Conservation (phyloP, 495 filamentous ascomycete species). For the Aspergillus hancockii region DNA sequence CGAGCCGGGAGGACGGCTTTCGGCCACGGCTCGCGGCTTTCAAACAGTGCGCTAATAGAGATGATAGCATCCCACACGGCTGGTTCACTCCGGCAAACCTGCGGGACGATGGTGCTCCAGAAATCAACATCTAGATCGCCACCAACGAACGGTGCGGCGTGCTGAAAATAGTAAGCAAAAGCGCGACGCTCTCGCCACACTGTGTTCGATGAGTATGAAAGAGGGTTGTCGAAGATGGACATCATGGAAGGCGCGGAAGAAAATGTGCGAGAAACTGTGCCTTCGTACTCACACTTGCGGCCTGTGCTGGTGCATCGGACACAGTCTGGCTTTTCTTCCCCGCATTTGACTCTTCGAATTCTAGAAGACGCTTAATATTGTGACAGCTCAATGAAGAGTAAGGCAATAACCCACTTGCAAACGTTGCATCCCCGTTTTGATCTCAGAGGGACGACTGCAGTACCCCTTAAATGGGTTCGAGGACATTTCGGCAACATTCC, state of each 20-base stretch:
- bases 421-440: constrained; percentile 41
- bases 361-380: constrained; percentile 20
- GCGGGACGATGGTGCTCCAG: constrained; percentile 57
- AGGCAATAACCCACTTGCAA: constrained; percentile 34
- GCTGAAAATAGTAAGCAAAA: constrained; percentile 43
- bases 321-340: constrained; percentile 53
- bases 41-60: constrained; percentile 56
- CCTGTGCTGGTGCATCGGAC: constrained; percentile 50
- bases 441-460: too few species aligned
- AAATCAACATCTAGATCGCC: constrained; percentile 55
- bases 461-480: too few species aligned
- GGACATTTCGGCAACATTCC: too few species aligned
- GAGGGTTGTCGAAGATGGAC: constrained; percentile 15
- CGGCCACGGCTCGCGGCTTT: constrained; percentile 26
- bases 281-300: constrained; percentile 47
- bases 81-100: constrained; percentile 56
- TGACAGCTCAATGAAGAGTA: not conserved
- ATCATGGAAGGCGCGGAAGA: constrained; percentile 13
- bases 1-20: too few species aligned
- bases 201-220: constrained; percentile 28
- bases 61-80: constrained; percentile 61
- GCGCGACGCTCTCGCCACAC: constrained; percentile 41
- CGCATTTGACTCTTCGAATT: constrained; percentile 58
- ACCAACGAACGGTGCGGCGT: constrained; percentile 31
- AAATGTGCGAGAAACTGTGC: constrained; percentile 5